Evolutionary conservation across 305 asterid genomes (phyloP).

Genomic region (Plantago lanceolata): DNA sequence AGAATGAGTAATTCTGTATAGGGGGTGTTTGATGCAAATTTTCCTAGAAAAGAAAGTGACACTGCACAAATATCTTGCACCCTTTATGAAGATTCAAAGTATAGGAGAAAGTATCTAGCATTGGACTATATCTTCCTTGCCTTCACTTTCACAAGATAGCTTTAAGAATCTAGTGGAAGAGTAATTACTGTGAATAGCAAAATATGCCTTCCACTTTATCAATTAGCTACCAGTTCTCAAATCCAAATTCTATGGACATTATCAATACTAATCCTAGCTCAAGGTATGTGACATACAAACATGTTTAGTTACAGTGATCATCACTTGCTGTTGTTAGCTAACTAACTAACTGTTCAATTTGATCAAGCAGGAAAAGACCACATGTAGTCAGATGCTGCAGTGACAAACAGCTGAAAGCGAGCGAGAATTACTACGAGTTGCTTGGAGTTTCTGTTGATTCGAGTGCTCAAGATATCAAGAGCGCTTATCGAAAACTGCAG

Average conservation of each 20-base stretch:
- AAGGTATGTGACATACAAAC: slow-evolving; percentile 11
- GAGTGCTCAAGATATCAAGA: slow-evolving; percentile 45
- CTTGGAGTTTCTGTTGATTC: slow-evolving; percentile 49
- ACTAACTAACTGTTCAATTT: neutral
- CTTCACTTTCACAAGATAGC: neutral
- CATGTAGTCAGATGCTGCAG: slow-evolving; percentile 28
- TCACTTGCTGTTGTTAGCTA: neutral
- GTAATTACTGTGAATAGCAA: slow-evolving; percentile 1
- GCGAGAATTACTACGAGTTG: slow-evolving; percentile 45
- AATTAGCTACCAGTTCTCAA: slow-evolving; percentile 23
- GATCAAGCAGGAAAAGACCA: slow-evolving; percentile 23
- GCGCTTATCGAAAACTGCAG: slow-evolving; percentile 48
- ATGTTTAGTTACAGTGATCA: neutral
- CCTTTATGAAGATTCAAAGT: neutral
- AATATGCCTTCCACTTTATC: slow-evolving; percentile 30
- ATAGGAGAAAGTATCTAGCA: slow-evolving; percentile 12
- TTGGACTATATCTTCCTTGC: neutral
- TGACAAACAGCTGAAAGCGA: slow-evolving; percentile 13
- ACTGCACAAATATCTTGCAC: slow-evolving; percentile 26
- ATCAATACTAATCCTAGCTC: slow-evolving; percentile 20
- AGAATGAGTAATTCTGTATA: no score
- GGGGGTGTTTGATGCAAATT: neutral
- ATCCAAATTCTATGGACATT: slow-evolving; percentile 19
- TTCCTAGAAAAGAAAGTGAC: slow-evolving; percentile 19
- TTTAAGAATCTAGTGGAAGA: slow-evolving; percentile 16